Evolutionary conservation across 1,284 basidiomycete genomes (phyloP).

Genomic region (Apiotrichum siamense): DNA sequence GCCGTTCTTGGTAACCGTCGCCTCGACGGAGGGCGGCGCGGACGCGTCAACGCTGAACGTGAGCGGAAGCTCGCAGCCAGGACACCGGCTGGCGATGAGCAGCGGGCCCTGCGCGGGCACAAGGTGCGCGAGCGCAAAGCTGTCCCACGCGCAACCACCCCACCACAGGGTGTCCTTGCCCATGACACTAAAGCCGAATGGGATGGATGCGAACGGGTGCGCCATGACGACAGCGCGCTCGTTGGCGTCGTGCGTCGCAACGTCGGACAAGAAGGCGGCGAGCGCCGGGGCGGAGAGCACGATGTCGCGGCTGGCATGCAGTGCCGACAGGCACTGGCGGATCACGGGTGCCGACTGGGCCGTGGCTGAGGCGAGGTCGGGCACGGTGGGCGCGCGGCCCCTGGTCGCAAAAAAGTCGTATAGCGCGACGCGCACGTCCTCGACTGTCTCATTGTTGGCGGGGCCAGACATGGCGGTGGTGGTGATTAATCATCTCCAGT

Average conservation of each 20-base stretch:
- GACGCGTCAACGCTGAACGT: background rate
- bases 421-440: conserved; percentile 3
- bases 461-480: too few species aligned
- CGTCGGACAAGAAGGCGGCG: background rate
- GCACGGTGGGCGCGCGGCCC: background rate
- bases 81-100: conserved; percentile 6
- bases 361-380: background rate
- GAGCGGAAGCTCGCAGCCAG: background rate
- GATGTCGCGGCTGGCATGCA: conserved; percentile 2
- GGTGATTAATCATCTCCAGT: background rate
- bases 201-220: conserved; percentile 7
- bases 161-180: background rate
- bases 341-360: background rate
- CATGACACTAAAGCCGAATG: conserved; percentile 11
- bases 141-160: conserved; percentile 8
- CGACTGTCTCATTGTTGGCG: background rate
- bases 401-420: background rate
- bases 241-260: background rate
- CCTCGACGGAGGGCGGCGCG: background rate
- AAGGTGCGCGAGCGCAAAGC: conserved; percentile 2
- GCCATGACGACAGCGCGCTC: conserved; percentile 2
- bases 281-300: background rate
- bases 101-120: background rate
- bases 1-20: background rate
- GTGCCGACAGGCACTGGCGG: background rate